Base-by-base conservation (phyloP, 1,284 basidiomycete species). In the Malassezia caprae region DNA sequence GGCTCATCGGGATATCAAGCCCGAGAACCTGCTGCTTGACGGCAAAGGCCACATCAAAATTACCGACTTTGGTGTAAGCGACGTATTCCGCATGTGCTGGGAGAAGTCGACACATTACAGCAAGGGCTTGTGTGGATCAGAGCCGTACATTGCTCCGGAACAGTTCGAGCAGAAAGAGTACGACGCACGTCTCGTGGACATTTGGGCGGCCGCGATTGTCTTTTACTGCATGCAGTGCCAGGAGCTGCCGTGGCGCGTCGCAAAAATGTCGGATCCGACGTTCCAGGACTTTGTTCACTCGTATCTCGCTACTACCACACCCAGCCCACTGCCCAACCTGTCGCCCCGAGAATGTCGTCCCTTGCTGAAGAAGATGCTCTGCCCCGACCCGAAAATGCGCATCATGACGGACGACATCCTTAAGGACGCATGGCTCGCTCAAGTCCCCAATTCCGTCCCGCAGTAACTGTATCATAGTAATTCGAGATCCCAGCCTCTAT, bases 141-240 rank as follows among this genome's bases (percentile, higher is more conserved):
- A 98, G 75, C 93, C 93, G 0, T 98, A 98, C 77, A 96, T 98
- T 68, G 93, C 93, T 13, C 93, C 93, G 24, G 93, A 98, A 76
- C 88, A 96, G 76, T 98, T 96, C 72, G 79, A 91, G 65, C 84
- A 85, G 72, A 93, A 94, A 83, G 93, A 93, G 71, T 98, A 98
- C 76, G 93, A 98, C 69, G 94, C 93, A 1, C 84, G 93, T 26
- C 81, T 93, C 3, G 93, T 98, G 62, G 93, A 98, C 72, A 88
- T 98, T 49, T 98, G 93, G 93, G 91, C 93, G 0, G 87, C 87
- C 49, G 93, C 87, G 11, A 83, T 98, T 62, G 91, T 98, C 60
- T 96, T 94, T 77, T 98, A 98, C 79, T 96, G 93, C 79, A 83
- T 96, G 76, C 69, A 74, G 59, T 69, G 71, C 54, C 68, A 73